A percentile compares a stretch with the other conserved stretches of the same genome.
Evolutionary conservation across 31 red algal genomes (phyloP).

Genomic region (Bonnemaisonia californica): DNA sequence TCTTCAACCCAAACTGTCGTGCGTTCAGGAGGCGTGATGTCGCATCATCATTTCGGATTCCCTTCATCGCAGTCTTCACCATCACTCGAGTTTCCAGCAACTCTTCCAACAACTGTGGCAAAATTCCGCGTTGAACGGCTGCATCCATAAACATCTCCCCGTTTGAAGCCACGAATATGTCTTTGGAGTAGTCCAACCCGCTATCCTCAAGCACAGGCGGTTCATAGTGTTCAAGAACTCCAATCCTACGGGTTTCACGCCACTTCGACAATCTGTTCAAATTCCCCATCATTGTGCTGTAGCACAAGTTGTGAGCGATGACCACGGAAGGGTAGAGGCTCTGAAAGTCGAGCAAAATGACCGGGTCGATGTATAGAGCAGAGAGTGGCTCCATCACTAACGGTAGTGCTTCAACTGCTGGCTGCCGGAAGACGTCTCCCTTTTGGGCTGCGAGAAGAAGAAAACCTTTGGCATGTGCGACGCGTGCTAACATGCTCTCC

Average conservation of each 20-base stretch:
- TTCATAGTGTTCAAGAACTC: slow-evolving; percentile 67
- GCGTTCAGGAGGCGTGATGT: slow-evolving; percentile 69
- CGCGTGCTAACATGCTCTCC: slow-evolving; percentile 87
- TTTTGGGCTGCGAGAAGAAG: slow-evolving; percentile 69
- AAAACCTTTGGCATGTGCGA: slow-evolving; percentile 63
- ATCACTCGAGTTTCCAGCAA: slow-evolving; percentile 93
- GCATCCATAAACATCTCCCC: slow-evolving; percentile 85
- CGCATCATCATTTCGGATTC: slow-evolving; percentile 26
- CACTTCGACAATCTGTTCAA: slow-evolving; percentile 53
- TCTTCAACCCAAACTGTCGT: slow-evolving; percentile 94
- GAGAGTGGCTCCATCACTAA: slow-evolving; percentile 93
- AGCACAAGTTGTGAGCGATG: slow-evolving; percentile 98
- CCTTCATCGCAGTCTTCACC: slow-evolving; percentile 94
- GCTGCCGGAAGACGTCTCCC: slow-evolving; percentile 76
- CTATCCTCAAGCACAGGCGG: slow-evolving; percentile 42
- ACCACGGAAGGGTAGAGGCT: slow-evolving; percentile 96
- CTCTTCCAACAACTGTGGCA: slow-evolving; percentile 90
- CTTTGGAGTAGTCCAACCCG: not conserved
- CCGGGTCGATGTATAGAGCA: slow-evolving; percentile 83
- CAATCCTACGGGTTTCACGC: slow-evolving; percentile 50
- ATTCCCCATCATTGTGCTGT: slow-evolving; percentile 83
- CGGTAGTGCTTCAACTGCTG: slow-evolving; percentile 85
- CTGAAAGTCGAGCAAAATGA: slow-evolving; percentile 97
- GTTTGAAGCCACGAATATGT: slow-evolving; percentile 80
- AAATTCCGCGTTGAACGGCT: slow-evolving; percentile 64